Evolutionary conservation across 345 rosid species (phyloP).

Genomic region (Psidium friedrichsthalianum): DNA sequence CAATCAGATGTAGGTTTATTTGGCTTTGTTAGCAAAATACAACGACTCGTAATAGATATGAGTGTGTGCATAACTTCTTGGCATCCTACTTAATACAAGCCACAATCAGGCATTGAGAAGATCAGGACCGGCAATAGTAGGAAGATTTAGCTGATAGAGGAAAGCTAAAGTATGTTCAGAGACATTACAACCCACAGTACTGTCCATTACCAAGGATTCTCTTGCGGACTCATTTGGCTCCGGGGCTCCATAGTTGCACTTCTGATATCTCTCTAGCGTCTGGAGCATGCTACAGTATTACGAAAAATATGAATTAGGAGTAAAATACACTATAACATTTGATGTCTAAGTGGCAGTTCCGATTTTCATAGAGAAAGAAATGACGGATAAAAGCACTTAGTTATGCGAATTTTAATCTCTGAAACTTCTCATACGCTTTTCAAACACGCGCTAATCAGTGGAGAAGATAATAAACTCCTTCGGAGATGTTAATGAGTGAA

Average conservation of each 20-base stretch:
- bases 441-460: not conserved
- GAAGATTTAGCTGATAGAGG: not conserved
- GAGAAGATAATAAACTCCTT: not conserved
- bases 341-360: not conserved
- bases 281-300: conserved; percentile 53
- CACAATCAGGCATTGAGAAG: not conserved
- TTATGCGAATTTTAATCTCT: not conserved
- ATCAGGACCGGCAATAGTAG: not conserved
- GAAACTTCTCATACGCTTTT: not conserved
- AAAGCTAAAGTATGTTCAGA: not conserved
- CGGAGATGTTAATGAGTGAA: not conserved
- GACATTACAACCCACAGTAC: not conserved
- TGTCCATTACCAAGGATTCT: conserved; percentile 64
- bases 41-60: not conserved
- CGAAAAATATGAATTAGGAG: not conserved
- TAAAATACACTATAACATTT: not conserved
- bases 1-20: not conserved
- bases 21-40: not conserved
- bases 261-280: conserved; percentile 95
- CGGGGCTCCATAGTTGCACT: conserved; percentile 86
- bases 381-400: not conserved
- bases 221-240: conserved; percentile 71
- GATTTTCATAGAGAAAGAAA: not conserved
- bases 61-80: not conserved
- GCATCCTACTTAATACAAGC: not conserved